These are phyloP conservation scores for Plasmodium adleri DNA, from an alignment of 169 alveolate genomes.

Conservation along the genomic window DNA sequence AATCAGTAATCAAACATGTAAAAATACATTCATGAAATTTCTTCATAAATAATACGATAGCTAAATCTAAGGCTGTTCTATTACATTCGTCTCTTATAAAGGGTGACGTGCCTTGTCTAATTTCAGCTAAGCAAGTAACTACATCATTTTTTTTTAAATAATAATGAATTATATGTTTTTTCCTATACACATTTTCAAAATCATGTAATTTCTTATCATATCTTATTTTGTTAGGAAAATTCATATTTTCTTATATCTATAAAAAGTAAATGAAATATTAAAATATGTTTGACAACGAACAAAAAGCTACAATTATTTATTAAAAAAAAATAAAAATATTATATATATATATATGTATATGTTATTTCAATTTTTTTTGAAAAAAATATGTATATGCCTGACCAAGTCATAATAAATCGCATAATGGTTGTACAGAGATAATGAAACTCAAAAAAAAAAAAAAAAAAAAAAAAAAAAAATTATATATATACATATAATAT, in stretches of 20 bases:
- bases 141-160: conserved; percentile 79
- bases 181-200: conserved; percentile 73
- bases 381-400: too few species aligned
- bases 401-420: too few species aligned
- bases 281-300: too few species aligned
- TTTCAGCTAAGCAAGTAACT: conserved; percentile 77
- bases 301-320: too few species aligned
- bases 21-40: conserved; percentile 58
- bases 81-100: conserved; percentile 76
- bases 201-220: conserved; percentile 15
- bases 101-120: conserved; percentile 81
- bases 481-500: too few species aligned
- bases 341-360: too few species aligned
- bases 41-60: conserved; percentile 60
- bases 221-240: not conserved
- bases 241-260: not conserved
- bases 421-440: too few species aligned
- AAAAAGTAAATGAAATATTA: too few species aligned
- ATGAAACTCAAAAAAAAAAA: too few species aligned
- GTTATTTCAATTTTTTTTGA: too few species aligned
- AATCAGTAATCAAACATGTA: conserved; percentile 52
- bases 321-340: too few species aligned
- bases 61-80: conserved; percentile 79
- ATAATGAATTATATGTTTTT: conserved; percentile 79
- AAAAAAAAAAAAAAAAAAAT: too few species aligned